Evolutionary conservation across 176 grass and related monocot species (phyloP), one percentile per base, ranked within the genome.

Genomic region (Eragrostis curvula): DNA sequence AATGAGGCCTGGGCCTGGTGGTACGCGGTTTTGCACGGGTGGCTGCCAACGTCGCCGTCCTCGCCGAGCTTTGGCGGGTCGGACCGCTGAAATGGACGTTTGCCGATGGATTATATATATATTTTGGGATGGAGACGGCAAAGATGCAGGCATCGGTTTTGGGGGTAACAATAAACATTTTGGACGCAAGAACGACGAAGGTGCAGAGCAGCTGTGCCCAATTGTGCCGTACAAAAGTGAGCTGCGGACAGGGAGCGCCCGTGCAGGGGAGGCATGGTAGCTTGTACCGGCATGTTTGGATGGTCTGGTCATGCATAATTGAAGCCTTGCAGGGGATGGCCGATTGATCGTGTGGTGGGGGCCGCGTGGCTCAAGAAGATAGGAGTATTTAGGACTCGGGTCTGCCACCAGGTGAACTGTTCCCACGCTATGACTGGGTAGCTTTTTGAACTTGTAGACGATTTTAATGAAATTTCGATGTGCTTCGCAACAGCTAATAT

Each of bases 1-100:
- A 71, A 21, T 7, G 7, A 45, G 51, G 18, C 1, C 42, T n/a
- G 42, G 25, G 27, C 55, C 67, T 29, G 6, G 0, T 3, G 53
- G 53, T 21, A 81, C 55, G 80, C 55, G 53, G 68, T 60, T 72
- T 72, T 71, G 80, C 68, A 72, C 80, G 55, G 64, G 78, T 24
- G 48, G 53, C 28, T 61, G 68, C 69, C 9, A 15, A 20, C 21
- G n/a, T 58, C 52, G 52, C 2, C 41, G 0, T 81, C 66, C 39
- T 45, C 32, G 32, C 3, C 32, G 32, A 36, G 32, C 32, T 36
- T 2, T 36, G 32, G 32, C 32, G 32, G 16, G 41, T 9, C 53
- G 24, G 47, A 3, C 49, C 49, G 21, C 14, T 80, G 49, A 60
- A 60, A 60, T 60, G 57, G n/a, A 60, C 2, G 23, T 60, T 60